phyloP scores from a whole-genome alignment of 768 basidiomycete genomes.

The Clathrus columnatus region DNA sequence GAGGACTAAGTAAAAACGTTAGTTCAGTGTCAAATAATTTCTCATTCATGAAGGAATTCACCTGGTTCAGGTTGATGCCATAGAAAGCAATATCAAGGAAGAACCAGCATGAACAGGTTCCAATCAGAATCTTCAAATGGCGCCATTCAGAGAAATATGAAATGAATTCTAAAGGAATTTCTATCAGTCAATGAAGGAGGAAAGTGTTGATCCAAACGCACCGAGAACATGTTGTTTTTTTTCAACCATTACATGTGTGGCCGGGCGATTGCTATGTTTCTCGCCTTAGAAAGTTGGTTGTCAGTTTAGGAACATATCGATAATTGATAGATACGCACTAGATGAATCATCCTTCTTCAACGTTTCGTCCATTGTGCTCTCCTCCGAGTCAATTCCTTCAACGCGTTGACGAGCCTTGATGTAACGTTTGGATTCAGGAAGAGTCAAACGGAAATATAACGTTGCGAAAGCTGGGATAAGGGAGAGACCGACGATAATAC shows the following conservation, averaged over 20 bases:
- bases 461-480: conserved; percentile 67
- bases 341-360: conserved; percentile 24
- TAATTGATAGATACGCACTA: too few relatives aligned
- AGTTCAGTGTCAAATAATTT: not conserved
- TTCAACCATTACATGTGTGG: conserved; percentile 20
- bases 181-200: not conserved
- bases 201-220: conserved; percentile 13
- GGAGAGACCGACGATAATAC: conserved; percentile 66
- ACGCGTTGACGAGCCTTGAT: conserved; percentile 31
- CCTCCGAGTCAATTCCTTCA: conserved; percentile 1
- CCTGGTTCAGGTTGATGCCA: conserved; percentile 65
- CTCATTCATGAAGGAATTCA: not conserved
- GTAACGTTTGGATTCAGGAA: conserved; percentile 59
- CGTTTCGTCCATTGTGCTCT: conserved; percentile 2
- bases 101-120: conserved; percentile 67
- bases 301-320: too few relatives aligned
- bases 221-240: conserved; percentile 48
- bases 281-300: too few relatives aligned
- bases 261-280: conserved; percentile 9
- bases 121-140: conserved; percentile 57
- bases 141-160: conserved; percentile 66
- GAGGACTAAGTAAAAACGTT: conserved; percentile 31
- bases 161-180: conserved; percentile 40
- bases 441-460: conserved; percentile 66
- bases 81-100: conserved; percentile 73